Percentiles rank a stretch among this genome's conserved stretches.
Conservation (phyloP, 1,284 basidiomycete genomes). For the Trametes hirsuta region DNA sequence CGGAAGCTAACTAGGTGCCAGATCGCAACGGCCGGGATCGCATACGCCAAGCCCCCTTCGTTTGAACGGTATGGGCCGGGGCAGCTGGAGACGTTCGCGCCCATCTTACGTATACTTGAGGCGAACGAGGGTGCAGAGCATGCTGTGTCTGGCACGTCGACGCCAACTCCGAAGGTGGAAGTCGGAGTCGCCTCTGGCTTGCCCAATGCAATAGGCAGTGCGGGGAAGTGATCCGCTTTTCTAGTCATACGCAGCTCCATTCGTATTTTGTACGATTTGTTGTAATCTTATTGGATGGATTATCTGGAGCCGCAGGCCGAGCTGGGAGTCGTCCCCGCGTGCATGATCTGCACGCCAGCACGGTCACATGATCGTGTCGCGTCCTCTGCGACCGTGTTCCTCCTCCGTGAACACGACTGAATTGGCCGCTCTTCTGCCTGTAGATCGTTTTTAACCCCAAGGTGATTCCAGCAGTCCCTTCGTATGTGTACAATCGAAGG, state of each 20-base stretch:
- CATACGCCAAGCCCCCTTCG: conserved; percentile 48
- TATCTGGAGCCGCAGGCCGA: neutral
- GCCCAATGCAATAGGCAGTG: neutral
- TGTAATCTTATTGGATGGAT: neutral
- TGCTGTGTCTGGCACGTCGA: conserved; percentile 23
- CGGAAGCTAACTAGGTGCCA: conserved; percentile 30
- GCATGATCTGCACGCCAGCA: neutral
- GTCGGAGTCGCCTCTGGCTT: conserved; percentile 22
- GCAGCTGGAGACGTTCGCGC: conserved; percentile 38
- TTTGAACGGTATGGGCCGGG: conserved; percentile 56
- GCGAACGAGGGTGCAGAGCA: conserved; percentile 15
- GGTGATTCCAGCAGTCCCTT: no score
- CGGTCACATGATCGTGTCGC: conserved; percentile 16
- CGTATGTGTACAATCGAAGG: no score
- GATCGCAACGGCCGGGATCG: conserved; percentile 64
- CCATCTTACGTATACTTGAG: conserved; percentile 30
- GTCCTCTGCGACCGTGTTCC: neutral
- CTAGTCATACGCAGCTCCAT: neutral
- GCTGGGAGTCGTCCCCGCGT: neutral
- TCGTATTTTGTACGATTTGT: neutral
- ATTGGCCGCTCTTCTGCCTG: no score
- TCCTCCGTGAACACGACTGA: no score
- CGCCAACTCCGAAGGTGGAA: conserved; percentile 26
- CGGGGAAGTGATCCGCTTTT: neutral
- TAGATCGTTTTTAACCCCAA: no score